phyloP scores from a whole-genome alignment of 345 rosid species.

The Bruguiera gymnorhiza region DNA sequence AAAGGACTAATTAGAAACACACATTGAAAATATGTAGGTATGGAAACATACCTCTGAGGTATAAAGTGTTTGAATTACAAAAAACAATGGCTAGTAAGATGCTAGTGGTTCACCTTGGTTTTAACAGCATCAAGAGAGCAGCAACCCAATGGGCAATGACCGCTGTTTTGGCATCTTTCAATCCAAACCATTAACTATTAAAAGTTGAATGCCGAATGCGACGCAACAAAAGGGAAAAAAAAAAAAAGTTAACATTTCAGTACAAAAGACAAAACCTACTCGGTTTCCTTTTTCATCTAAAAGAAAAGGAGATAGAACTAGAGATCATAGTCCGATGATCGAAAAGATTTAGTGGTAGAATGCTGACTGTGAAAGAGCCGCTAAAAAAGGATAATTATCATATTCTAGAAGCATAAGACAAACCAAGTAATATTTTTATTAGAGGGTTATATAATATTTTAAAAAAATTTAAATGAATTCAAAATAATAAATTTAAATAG shows the following conservation, averaged over 20 bases:
- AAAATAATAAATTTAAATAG: too few species aligned
- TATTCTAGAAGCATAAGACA: slow-evolving; percentile 13
- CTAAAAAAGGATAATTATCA: slow-evolving; percentile 20
- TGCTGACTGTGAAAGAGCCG: slow-evolving; percentile 29
- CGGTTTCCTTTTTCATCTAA: slow-evolving; percentile 18
- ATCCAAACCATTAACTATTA: background rate
- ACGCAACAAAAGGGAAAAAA: background rate
- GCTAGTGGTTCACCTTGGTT: background rate
- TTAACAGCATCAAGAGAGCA: background rate
- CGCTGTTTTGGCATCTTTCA: slow-evolving; percentile 12
- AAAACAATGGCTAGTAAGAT: background rate
- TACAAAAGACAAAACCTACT: slow-evolving; percentile 9
- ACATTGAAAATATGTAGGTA: too few species aligned
- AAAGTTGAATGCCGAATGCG: background rate
- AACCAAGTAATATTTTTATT: slow-evolving; percentile 6
- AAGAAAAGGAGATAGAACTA: background rate
- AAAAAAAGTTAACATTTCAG: background rate
- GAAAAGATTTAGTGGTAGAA: slow-evolving; percentile 19
- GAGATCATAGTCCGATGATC: background rate
- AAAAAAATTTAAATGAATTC: too few species aligned
- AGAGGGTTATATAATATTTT: too few species aligned
- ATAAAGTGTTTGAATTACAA: too few species aligned
- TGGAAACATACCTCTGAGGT: too few species aligned
- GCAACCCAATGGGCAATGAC: background rate
- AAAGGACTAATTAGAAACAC: too few species aligned